Evolutionary conservation across 768 basidiomycete species (phyloP).

Genomic region (Collybia nuda): DNA sequence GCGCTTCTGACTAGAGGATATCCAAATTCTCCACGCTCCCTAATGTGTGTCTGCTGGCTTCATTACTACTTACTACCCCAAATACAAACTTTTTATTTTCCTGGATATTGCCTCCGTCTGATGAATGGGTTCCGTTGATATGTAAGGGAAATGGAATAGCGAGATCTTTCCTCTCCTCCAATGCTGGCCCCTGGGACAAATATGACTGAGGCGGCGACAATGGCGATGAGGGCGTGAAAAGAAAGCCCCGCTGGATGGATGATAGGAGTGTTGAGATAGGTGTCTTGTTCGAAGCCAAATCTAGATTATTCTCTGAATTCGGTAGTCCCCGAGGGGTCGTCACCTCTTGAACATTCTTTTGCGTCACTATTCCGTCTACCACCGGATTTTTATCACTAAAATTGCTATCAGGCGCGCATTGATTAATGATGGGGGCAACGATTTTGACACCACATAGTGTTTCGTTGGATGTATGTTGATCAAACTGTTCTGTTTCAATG

Average conservation of each 20-base stretch:
- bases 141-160: slow-evolving; percentile 16
- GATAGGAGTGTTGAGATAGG: slow-evolving; percentile 66
- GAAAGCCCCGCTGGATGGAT: slow-evolving; percentile 67
- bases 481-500: not conserved
- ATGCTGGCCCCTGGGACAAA: slow-evolving; percentile 8
- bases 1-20: slow-evolving; percentile 8
- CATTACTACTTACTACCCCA: slow-evolving; percentile 11
- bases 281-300: slow-evolving; percentile 34
- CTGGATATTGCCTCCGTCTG: slow-evolving; percentile 6
- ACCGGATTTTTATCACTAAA: not conserved
- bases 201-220: slow-evolving; percentile 58
- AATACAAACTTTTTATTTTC: slow-evolving; percentile 11
- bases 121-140: slow-evolving; percentile 4
- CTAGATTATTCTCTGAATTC: slow-evolving; percentile 1
- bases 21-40: slow-evolving; percentile 18
- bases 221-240: slow-evolving; percentile 63
- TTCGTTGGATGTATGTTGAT: no score
- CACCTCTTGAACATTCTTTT: not conserved
- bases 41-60: slow-evolving; percentile 10
- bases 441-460: no score
- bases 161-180: slow-evolving; percentile 5
- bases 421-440: no score
- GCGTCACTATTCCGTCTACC: not conserved
- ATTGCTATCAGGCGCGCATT: not conserved
- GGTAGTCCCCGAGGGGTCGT: slow-evolving; percentile 7